Conservation (phyloP, 2,329 filamentous ascomycete species). For the Hypoxylon sp. region DNA sequence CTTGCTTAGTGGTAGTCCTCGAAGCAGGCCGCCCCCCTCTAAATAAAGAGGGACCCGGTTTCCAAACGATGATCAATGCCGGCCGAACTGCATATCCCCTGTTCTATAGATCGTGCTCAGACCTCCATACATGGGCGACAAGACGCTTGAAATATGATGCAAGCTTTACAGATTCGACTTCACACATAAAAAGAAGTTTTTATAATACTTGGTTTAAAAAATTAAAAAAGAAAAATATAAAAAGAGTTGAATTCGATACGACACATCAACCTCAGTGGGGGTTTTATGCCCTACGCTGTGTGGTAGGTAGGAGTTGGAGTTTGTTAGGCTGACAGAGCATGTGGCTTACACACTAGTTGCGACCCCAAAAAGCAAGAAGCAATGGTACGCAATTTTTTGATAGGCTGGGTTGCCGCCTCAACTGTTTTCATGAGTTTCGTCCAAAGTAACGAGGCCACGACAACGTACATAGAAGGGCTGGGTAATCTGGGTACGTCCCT, state of each 20-base stretch:
- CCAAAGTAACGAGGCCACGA: conserved; percentile 38
- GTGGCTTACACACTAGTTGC: conserved; percentile 31
- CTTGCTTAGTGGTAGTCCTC: conserved; percentile 25
- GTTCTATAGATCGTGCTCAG: conserved; percentile 27
- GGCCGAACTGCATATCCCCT: conserved; percentile 40
- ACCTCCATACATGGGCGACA: conserved; percentile 6
- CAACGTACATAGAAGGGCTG: conserved; percentile 36
- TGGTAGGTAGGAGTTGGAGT: neutral
- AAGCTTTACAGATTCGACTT: conserved; percentile 5
- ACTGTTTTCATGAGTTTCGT: conserved; percentile 33
- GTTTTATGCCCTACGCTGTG: neutral
- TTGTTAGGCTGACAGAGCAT: conserved; percentile 12
- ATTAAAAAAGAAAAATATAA: too few species aligned
- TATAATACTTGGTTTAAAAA: neutral
- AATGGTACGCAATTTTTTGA: conserved; percentile 19
- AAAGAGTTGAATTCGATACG: neutral
- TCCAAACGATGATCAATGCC: conserved; percentile 38
- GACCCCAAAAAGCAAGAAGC: conserved; percentile 4
- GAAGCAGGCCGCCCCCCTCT: conserved; percentile 33
- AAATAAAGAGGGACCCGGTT: conserved; percentile 25
- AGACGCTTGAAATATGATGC: conserved; percentile 17
- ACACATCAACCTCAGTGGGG: neutral
- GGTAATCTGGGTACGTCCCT: conserved; percentile 21
- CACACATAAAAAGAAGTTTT: conserved; percentile 19
- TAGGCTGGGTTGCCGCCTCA: conserved; percentile 40